Percentiles rank a stretch among this genome's conserved stretches.
phyloP scores from a whole-genome alignment of 129 eudicot species.

The Lactuca saligna region DNA sequence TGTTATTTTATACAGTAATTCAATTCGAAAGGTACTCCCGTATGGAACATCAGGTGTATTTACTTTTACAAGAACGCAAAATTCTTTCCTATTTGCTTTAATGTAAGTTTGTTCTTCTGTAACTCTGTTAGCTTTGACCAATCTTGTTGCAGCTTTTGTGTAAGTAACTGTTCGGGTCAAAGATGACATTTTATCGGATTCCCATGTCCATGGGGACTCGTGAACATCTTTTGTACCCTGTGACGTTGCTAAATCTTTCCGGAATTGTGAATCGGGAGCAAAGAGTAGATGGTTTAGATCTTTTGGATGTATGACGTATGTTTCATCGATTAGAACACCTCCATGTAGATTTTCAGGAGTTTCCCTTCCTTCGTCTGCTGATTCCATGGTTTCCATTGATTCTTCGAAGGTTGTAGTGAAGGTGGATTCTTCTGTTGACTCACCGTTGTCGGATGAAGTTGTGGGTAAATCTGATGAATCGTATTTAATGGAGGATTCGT shows the following conservation, averaged over 20 bases:
- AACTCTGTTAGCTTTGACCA: slow-evolving; percentile 82
- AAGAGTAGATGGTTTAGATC: slow-evolving; percentile 66
- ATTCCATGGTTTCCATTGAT: slow-evolving; percentile 57
- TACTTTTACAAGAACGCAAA: slow-evolving; percentile 57
- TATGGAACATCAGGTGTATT: slow-evolving; percentile 93
- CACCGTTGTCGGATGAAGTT: slow-evolving; percentile 63
- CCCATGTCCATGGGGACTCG: slow-evolving; percentile 73
- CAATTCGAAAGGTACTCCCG: slow-evolving; percentile 66
- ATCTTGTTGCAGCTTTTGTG: slow-evolving; percentile 63
- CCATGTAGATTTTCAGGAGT: slow-evolving; percentile 74
- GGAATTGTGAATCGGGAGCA: slow-evolving; percentile 64
- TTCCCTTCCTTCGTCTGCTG: slow-evolving; percentile 38
- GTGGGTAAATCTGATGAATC: slow-evolving; percentile 59
- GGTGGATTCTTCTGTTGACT: slow-evolving; percentile 41
- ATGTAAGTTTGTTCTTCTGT: slow-evolving; percentile 78
- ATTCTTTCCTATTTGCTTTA: slow-evolving; percentile 70
- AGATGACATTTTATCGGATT: slow-evolving; percentile 41
- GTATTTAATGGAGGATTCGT: slow-evolving; percentile 40
- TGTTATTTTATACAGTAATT: slow-evolving; percentile 68
- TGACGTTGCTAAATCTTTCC: slow-evolving; percentile 49
- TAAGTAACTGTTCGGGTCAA: slow-evolving; percentile 65
- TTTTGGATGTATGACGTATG: slow-evolving; percentile 51
- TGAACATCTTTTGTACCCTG: slow-evolving; percentile 76
- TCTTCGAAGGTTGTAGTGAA: slow-evolving; percentile 54
- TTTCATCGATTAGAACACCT: slow-evolving; percentile 76